Conservation (phyloP, 352 stramenopile genomes). For the Phytophthora pini region DNA sequence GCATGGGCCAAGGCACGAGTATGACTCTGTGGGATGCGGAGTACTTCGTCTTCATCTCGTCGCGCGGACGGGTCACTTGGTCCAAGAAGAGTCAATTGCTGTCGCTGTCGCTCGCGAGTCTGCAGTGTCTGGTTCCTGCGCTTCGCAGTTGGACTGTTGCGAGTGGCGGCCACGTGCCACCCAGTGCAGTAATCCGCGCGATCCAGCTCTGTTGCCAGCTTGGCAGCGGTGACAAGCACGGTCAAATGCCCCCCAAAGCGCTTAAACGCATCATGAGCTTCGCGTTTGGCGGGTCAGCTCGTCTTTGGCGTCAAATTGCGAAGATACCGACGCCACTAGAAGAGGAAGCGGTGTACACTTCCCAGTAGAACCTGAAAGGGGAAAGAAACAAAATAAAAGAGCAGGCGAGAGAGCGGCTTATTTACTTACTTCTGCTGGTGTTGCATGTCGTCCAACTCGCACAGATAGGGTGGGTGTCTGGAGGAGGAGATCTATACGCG, state of each 20-base stretch:
- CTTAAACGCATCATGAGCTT: constrained; percentile 69
- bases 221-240: constrained; percentile 38
- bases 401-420: constrained; percentile 34
- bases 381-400: constrained; percentile 17
- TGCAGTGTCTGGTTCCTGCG: constrained; percentile 62
- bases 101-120: constrained; percentile 54
- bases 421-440: constrained; percentile 38
- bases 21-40: constrained; percentile 91
- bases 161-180: constrained; percentile 39
- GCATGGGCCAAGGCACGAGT: constrained; percentile 35
- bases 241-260: constrained; percentile 34
- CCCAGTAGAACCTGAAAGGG: constrained; percentile 17
- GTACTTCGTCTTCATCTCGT: constrained; percentile 75
- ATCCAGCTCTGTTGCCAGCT: constrained; percentile 67
- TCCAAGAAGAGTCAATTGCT: constrained; percentile 78
- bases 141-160: constrained; percentile 63
- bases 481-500: constrained; percentile 18
- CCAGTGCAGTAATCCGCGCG: constrained; percentile 44
- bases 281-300: constrained; percentile 61
- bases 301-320: constrained; percentile 75
- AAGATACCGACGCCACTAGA: constrained; percentile 50
- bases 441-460: constrained; percentile 24
- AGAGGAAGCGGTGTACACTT: constrained; percentile 52
- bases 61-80: constrained; percentile 50
- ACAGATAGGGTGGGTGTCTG: not conserved